A percentile compares a stretch with the other conserved stretches of the same genome.
Conservation (phyloP, 2,329 filamentous ascomycete genomes). For the Fusarium mangiferae region DNA sequence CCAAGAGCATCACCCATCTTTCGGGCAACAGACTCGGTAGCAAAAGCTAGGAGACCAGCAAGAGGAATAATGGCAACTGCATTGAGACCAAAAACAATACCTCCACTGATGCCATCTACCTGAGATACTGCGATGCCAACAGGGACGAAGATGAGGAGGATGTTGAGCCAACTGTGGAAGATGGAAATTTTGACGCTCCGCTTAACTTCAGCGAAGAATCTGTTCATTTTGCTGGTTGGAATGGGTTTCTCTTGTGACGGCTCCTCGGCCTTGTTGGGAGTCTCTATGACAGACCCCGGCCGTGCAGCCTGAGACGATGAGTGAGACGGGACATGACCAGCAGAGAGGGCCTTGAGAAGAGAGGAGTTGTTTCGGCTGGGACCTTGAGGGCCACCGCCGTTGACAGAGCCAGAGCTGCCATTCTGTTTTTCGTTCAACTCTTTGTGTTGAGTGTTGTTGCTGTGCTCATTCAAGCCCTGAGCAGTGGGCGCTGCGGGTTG, state of each 20-base stretch:
- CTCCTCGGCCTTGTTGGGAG: slow-evolving; percentile 27
- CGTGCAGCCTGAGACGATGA: slow-evolving; percentile 62
- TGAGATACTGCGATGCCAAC: slow-evolving; percentile 75
- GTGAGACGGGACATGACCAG: slow-evolving; percentile 48
- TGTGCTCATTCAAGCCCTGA: slow-evolving; percentile 33
- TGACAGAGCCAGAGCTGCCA: slow-evolving; percentile 1
- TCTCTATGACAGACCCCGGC: slow-evolving; percentile 66
- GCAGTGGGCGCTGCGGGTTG: slow-evolving; percentile 59
- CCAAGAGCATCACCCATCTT: slow-evolving; percentile 79
- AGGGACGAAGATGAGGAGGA: slow-evolving; percentile 81
- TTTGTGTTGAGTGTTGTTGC: slow-evolving; percentile 8
- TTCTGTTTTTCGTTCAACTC: slow-evolving; percentile 18
- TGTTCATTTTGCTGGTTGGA: slow-evolving; percentile 50
- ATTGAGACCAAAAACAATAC: slow-evolving; percentile 77
- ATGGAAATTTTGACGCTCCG: slow-evolving; percentile 66
- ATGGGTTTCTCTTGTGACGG: slow-evolving; percentile 38
- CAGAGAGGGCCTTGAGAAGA: slow-evolving; percentile 42
- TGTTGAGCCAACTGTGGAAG: slow-evolving; percentile 80
- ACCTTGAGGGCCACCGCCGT: slow-evolving; percentile 30
- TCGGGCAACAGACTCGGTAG: slow-evolving; percentile 79
- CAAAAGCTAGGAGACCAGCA: slow-evolving; percentile 76
- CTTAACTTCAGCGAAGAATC: slow-evolving; percentile 60
- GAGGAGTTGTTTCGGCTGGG: slow-evolving; percentile 28
- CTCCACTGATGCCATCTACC: slow-evolving; percentile 63
- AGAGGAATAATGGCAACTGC: slow-evolving; percentile 80